Evolutionary conservation across 208 protist genomes (phyloP).

Genomic region (Porcisia hertigi): DNA sequence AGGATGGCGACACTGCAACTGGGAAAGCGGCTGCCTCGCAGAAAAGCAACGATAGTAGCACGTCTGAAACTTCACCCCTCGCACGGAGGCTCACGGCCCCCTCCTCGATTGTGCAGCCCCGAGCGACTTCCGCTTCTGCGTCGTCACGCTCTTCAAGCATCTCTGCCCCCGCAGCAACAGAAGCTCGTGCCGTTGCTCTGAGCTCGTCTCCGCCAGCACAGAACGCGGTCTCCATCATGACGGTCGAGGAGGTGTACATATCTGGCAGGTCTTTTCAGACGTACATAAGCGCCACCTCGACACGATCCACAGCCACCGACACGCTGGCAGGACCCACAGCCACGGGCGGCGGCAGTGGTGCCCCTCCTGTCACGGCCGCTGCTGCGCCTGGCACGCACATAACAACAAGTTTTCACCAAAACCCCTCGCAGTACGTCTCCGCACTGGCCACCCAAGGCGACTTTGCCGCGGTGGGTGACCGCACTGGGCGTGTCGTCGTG

Average conservation of each 20-base stretch:
- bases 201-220: background rate
- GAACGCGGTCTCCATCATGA: constrained; percentile 26
- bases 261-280: constrained; percentile 36
- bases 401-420: constrained; percentile 40
- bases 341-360: background rate
- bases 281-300: constrained; percentile 28
- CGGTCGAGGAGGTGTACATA: constrained; percentile 46
- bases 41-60: background rate
- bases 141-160: background rate
- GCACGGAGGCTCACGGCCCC: background rate
- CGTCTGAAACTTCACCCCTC: background rate
- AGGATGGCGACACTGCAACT: constrained; percentile 3
- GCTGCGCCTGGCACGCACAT: constrained; percentile 20
- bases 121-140: background rate
- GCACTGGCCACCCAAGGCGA: constrained; percentile 64
- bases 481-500: constrained; percentile 70
- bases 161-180: background rate
- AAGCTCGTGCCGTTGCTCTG: background rate
- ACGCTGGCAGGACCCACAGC: background rate
- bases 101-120: background rate
- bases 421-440: constrained; percentile 66
- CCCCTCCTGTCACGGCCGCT: constrained; percentile 1
- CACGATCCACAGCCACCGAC: constrained; percentile 10
- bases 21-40: background rate
- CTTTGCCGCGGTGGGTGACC: constrained; percentile 79